These are phyloP conservation scores for Boletus hoseneyae DNA, from an alignment of 1,284 basidiomycete genomes.

Conservation along the genomic window DNA sequence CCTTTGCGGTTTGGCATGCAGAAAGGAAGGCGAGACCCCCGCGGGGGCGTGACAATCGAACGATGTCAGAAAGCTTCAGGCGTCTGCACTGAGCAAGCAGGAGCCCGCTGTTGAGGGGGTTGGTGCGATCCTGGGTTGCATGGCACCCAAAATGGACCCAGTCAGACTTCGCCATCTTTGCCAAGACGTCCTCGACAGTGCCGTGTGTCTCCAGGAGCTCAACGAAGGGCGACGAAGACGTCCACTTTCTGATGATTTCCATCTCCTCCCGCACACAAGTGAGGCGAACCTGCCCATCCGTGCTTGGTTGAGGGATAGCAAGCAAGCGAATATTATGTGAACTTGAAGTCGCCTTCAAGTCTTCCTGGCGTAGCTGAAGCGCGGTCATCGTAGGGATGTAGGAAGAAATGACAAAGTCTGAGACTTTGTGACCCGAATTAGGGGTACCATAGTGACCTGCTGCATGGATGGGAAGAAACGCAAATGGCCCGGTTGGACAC, in stretches of 20 bases:
- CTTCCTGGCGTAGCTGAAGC: not conserved
- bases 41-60: not conserved
- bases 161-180: not conserved
- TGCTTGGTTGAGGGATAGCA: slow-evolving; percentile 9
- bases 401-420: slow-evolving; percentile 15
- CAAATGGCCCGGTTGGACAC: slow-evolving; percentile 13
- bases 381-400: slow-evolving; percentile 12
- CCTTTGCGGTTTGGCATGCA: not conserved
- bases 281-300: slow-evolving; percentile 4
- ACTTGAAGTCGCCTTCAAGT: not conserved
- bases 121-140: not conserved
- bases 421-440: not conserved
- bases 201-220: slow-evolving; percentile 1
- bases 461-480: slow-evolving; percentile 16
- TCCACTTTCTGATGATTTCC: not conserved
- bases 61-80: not conserved
- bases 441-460: slow-evolving; percentile 3
- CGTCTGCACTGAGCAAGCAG: not conserved
- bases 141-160: slow-evolving; percentile 2
- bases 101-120: not conserved
- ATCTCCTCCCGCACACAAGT: slow-evolving; percentile 1
- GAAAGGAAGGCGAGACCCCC: slow-evolving; percentile 1
- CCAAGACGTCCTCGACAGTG: slow-evolving; percentile 6
- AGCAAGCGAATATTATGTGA: slow-evolving; percentile 4
- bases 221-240: slow-evolving; percentile 1